phyloP scores from a whole-genome alignment of 345 rosid species.

The Hypericum perforatum region DNA sequence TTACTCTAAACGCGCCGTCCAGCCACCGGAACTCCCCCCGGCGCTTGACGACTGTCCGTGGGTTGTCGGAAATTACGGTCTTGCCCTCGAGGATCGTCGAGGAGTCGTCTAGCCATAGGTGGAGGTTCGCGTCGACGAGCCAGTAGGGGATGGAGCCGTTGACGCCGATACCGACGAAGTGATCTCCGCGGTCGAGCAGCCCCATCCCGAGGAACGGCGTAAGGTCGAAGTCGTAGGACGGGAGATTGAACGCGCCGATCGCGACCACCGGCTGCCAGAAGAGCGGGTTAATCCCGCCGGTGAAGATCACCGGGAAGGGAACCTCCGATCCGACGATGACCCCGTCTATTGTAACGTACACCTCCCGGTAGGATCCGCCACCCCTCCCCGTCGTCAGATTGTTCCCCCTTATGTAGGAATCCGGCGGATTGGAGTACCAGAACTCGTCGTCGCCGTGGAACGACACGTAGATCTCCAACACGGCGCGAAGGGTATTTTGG shows the following conservation, averaged over 20 bases:
- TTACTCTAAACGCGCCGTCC: conserved; percentile 56
- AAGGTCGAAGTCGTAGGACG: conserved; percentile 65
- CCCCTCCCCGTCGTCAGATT: conserved; percentile 49
- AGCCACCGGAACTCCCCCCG: conserved; percentile 33
- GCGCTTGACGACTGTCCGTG: conserved; percentile 21
- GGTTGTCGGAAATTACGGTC: conserved; percentile 19
- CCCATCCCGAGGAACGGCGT: conserved; percentile 61
- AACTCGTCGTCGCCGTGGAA: conserved; percentile 86
- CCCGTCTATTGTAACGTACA: conserved; percentile 56
- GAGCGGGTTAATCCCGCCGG: conserved; percentile 81
- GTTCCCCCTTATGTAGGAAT: conserved; percentile 48
- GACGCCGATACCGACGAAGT: conserved; percentile 49
- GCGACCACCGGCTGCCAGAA: conserved; percentile 80
- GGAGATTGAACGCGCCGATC: conserved; percentile 65
- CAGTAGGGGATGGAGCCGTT: conserved; percentile 54
- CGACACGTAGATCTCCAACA: conserved; percentile 61
- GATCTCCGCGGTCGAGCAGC: conserved; percentile 48
- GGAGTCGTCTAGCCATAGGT: conserved; percentile 53
- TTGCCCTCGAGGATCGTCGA: conserved; percentile 32
- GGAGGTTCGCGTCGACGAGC: conserved; percentile 80
- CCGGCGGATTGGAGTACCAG: conserved; percentile 87
- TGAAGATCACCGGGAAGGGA: conserved; percentile 68
- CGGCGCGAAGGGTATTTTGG: conserved; percentile 37
- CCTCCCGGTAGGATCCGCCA: conserved; percentile 66
- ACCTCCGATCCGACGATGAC: conserved; percentile 58